Evolutionary conservation across 345 rosid genomes (phyloP).

Genomic region (Barbarea vulgaris): DNA sequence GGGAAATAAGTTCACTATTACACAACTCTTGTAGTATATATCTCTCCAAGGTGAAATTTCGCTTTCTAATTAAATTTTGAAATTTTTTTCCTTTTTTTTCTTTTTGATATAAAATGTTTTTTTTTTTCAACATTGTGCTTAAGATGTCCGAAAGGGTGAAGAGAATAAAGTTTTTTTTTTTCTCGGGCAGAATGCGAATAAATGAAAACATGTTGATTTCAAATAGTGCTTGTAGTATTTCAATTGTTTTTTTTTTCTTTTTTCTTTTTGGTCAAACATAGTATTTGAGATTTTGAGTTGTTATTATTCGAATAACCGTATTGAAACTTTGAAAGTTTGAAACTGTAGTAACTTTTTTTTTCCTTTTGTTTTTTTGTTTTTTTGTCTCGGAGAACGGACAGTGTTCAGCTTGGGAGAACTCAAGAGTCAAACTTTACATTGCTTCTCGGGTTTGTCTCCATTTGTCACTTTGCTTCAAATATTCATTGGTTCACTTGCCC

Average conservation of each 20-base stretch:
- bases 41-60: not conserved
- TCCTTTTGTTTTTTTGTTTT: not conserved
- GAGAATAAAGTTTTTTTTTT: constrained; percentile 6
- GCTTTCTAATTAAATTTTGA: not conserved
- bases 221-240: not conserved
- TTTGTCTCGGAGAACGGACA: constrained; percentile 30
- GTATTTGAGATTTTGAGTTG: too few relatives aligned
- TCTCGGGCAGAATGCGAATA: constrained; percentile 15
- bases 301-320: constrained; percentile 14
- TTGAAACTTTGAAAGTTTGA: not conserved
- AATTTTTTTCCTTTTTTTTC: not conserved
- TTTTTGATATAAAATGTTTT: not conserved
- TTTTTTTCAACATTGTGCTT: constrained; percentile 2
- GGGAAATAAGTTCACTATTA: constrained; percentile 14
- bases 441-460: constrained; percentile 34
- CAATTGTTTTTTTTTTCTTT: too few relatives aligned
- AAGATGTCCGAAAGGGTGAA: constrained; percentile 30
- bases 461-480: constrained; percentile 42
- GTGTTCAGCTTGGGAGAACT: constrained; percentile 23
- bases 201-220: not conserved
- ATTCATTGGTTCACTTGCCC: constrained; percentile 35
- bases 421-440: constrained; percentile 33
- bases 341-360: not conserved
- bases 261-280: too few relatives aligned
- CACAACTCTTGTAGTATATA: constrained; percentile 21